phyloP scores from a whole-genome alignment of 495 filamentous ascomycete genomes.

The Penicillium canescens region DNA sequence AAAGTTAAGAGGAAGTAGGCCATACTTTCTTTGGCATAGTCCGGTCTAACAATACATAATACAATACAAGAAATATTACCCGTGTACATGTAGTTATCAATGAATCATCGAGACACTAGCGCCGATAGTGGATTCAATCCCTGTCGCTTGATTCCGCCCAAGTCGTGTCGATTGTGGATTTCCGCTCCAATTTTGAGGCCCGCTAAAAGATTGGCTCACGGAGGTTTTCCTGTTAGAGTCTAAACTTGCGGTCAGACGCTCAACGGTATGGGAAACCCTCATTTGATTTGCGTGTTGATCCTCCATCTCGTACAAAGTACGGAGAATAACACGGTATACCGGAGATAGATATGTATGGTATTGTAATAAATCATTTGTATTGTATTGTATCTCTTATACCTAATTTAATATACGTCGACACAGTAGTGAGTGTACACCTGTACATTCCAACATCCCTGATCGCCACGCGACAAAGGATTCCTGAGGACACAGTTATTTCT shows the following conservation, averaged over 20 bases:
- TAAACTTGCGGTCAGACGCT: conserved; percentile 21
- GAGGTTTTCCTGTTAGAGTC: conserved; percentile 15
- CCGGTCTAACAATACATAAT: too few species aligned
- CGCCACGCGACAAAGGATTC: conserved; percentile 25
- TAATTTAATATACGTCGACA: not conserved
- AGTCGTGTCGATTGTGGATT: conserved; percentile 6
- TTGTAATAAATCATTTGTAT: not conserved
- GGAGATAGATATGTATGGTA: not conserved
- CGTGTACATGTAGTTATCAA: too few species aligned
- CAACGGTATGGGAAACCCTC: conserved; percentile 17
- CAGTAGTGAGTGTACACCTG: conserved; percentile 1
- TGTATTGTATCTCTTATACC: not conserved
- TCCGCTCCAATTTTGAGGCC: conserved; percentile 16
- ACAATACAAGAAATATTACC: too few species aligned
- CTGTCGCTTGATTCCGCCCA: conserved; percentile 15
- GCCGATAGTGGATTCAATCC: not conserved
- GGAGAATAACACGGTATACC: not conserved
- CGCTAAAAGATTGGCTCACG: conserved; percentile 12
- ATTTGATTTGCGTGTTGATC: not conserved
- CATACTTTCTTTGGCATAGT: too few species aligned
- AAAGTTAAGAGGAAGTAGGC: too few species aligned
- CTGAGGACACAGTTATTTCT: conserved; percentile 4
- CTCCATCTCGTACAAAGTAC: not conserved
- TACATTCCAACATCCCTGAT: conserved; percentile 26
- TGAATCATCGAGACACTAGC: not conserved